These are phyloP conservation scores for Lagerstroemia speciosa DNA, from an alignment of 345 rosid genomes.

Conservation along the genomic window DNA sequence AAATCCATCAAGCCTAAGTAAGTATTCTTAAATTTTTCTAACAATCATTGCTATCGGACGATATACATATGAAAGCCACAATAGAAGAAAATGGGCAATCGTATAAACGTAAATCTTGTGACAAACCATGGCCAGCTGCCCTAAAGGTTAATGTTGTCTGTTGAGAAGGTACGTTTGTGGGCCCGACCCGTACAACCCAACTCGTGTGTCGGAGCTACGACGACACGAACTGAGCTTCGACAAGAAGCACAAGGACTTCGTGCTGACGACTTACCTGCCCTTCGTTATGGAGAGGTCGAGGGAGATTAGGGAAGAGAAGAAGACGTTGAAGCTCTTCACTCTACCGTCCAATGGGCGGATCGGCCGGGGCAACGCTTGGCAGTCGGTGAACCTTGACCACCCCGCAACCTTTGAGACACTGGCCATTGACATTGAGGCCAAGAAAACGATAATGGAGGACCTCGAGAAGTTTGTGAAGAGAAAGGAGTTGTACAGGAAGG, in stretches of 20 bases:
- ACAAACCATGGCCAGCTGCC: not conserved
- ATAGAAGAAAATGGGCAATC: too few relatives aligned
- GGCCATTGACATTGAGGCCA: conserved; percentile 13
- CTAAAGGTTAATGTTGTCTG: not conserved
- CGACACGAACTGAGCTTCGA: conserved; percentile 44
- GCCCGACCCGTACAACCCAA: conserved; percentile 16
- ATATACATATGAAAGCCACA: too few relatives aligned
- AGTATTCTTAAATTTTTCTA: conserved; percentile 5
- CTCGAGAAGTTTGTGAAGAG: conserved; percentile 10
- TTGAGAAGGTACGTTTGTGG: not conserved
- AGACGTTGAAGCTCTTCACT: conserved; percentile 49
- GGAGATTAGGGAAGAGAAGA: conserved; percentile 29
- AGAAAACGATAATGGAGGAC: conserved; percentile 8
- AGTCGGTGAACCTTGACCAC: conserved; percentile 43
- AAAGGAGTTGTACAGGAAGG: conserved; percentile 13
- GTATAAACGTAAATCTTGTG: not conserved
- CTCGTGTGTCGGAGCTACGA: conserved; percentile 23
- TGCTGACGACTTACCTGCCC: conserved; percentile 39
- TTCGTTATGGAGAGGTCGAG: conserved; percentile 34
- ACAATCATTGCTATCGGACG: too few relatives aligned
- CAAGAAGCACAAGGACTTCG: conserved; percentile 44
- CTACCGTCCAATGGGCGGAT: conserved; percentile 22
- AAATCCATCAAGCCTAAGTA: conserved; percentile 21
- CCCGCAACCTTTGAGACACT: conserved; percentile 14
- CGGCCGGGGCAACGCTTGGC: conserved; percentile 34